phyloP scores from a whole-genome alignment of 2,329 filamentous ascomycete species.

The Lasiodiplodia theobromae region DNA sequence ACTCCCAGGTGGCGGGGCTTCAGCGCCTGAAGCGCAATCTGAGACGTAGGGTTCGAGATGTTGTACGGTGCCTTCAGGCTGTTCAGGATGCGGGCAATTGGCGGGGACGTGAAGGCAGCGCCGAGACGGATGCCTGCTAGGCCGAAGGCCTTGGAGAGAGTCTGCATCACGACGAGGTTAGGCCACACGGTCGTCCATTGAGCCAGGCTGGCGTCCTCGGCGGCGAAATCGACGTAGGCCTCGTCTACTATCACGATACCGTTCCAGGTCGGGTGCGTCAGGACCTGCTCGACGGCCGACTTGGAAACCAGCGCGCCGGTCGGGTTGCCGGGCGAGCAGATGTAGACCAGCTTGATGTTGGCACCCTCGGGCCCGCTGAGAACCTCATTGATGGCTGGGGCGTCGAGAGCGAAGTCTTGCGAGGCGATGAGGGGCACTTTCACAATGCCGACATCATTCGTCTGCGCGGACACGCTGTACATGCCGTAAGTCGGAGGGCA shows the following conservation, averaged over 20 bases:
- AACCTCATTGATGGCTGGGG: conserved; percentile 69
- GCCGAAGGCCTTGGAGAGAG: conserved; percentile 96
- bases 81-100: conserved; percentile 83
- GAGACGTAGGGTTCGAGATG: conserved; percentile 85
- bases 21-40: conserved; percentile 78
- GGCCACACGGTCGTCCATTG: conserved; percentile 93
- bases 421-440: conserved; percentile 81
- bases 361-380: conserved; percentile 64
- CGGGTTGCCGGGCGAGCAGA: conserved; percentile 95
- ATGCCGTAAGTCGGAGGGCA: conserved; percentile 98
- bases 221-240: conserved; percentile 94
- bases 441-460: conserved; percentile 88
- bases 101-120: conserved; percentile 77
- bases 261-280: conserved; percentile 93
- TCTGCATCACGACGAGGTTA: conserved; percentile 98
- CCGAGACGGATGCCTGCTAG: conserved; percentile 92
- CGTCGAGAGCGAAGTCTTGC: conserved; percentile 76
- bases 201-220: conserved; percentile 78
- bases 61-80: conserved; percentile 97
- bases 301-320: conserved; percentile 82
- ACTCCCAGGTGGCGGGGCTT: conserved; percentile 69
- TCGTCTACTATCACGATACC: conserved; percentile 93
- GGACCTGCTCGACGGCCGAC: conserved; percentile 72
- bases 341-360: conserved; percentile 85
- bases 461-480: conserved; percentile 92